These are phyloP conservation scores for Labyrinthula sp. DNA, from an alignment of 352 stramenopile genomes.

Conservation along the genomic window DNA sequence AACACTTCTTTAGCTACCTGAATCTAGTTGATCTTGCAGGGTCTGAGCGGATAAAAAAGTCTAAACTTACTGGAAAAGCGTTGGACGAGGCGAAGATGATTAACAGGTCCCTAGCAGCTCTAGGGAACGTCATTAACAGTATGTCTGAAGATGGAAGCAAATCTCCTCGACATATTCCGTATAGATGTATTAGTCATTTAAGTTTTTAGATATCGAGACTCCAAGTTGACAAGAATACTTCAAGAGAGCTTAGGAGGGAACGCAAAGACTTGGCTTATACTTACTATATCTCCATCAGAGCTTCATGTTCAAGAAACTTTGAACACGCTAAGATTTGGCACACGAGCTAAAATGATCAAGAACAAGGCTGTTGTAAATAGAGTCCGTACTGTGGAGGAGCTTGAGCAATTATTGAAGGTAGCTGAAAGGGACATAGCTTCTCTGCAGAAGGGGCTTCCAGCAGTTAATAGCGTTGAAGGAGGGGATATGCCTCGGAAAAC, in stretches of 20 bases:
- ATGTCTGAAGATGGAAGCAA: constrained; percentile 57
- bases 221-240: constrained; percentile 61
- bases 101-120: constrained; percentile 71
- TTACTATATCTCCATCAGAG: constrained; percentile 58
- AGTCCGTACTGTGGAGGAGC: constrained; percentile 33
- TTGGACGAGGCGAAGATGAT: constrained; percentile 85
- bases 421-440: constrained; percentile 35
- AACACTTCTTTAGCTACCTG: constrained; percentile 59
- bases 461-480: too few relatives aligned
- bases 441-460: too few relatives aligned
- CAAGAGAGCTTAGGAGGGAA: constrained; percentile 76
- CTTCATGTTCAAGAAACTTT: constrained; percentile 62
- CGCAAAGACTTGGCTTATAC: constrained; percentile 62
- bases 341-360: constrained; percentile 66
- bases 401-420: constrained; percentile 15
- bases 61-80: constrained; percentile 54
- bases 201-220: too few relatives aligned
- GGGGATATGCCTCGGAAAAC: too few relatives aligned
- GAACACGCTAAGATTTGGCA: constrained; percentile 63
- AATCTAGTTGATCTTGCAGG: constrained; percentile 75
- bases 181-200: too few relatives aligned
- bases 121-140: constrained; percentile 79
- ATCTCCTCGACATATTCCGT: constrained; percentile 30
- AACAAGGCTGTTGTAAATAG: constrained; percentile 70
- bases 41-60: constrained; percentile 78